These are phyloP conservation scores for Gnaphalium uliginosum DNA, from an alignment of 129 eudicot species.

Conservation along the genomic window DNA sequence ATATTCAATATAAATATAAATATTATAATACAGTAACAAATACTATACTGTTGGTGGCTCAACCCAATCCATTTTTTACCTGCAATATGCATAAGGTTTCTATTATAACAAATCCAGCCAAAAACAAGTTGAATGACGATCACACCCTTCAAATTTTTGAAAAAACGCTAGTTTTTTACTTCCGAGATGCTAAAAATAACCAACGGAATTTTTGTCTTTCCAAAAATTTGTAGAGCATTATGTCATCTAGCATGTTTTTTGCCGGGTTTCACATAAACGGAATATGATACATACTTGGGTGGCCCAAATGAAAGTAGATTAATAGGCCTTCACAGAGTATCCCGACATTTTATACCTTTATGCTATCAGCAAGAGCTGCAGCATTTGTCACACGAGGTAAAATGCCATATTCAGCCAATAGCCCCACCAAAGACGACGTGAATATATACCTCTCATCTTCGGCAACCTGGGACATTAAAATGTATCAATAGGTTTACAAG, in stretches of 20 bases:
- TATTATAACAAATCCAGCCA: not conserved
- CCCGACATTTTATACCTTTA: conserved; percentile 54
- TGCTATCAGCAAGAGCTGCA: conserved; percentile 64
- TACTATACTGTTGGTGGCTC: not conserved
- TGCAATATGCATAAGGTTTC: not conserved
- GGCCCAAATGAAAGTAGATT: not conserved
- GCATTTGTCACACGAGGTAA: conserved; percentile 83
- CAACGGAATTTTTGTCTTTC: not conserved
- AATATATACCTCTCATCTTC: conserved; percentile 88
- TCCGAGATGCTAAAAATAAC: not conserved
- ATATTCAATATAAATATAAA: no score
- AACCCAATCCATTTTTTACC: not conserved
- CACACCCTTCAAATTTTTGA: not conserved
- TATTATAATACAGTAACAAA: not conserved
- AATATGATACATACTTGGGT: not conserved
- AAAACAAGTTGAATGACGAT: not conserved
- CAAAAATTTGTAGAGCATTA: not conserved
- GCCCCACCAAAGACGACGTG: conserved; percentile 68
- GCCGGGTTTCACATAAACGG: not conserved
- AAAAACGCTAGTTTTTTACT: not conserved
- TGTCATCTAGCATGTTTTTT: not conserved
- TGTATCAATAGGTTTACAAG: conserved; percentile 13
- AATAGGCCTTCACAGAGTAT: not conserved
- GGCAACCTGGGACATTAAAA: conserved; percentile 49
- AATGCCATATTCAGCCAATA: conserved; percentile 82